These are phyloP conservation scores for Fusarium longipes DNA, from an alignment of 2,329 filamentous ascomycete species.

Conservation along the genomic window DNA sequence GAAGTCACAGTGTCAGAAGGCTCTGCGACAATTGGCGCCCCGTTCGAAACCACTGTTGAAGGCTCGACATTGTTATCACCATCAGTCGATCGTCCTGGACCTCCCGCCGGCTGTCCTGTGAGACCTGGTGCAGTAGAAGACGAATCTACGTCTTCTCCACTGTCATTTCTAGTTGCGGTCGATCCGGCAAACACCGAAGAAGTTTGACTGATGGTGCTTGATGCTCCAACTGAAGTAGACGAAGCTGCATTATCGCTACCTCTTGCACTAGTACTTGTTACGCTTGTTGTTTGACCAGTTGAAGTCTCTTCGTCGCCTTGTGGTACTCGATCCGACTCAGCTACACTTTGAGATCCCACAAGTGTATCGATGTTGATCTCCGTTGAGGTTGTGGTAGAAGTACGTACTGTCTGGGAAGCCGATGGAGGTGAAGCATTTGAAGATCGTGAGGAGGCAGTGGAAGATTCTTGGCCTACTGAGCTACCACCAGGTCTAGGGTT, in stretches of 20 bases:
- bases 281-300: background rate
- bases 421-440: background rate
- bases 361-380: background rate
- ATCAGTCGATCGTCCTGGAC: background rate
- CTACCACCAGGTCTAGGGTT: background rate
- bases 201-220: background rate
- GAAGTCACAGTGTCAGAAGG: background rate
- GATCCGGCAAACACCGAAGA: background rate
- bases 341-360: conserved; percentile 7
- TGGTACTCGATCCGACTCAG: conserved; percentile 1
- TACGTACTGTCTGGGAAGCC: rapidly evolving
- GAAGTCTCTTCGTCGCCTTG: background rate
- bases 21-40: background rate
- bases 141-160: background rate
- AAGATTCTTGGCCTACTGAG: background rate
- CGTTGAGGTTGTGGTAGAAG: background rate
- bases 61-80: background rate
- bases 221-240: background rate
- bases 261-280: too few species aligned
- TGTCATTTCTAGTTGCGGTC: background rate
- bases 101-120: conserved; percentile 10
- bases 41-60: background rate
- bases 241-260: rapidly evolving
- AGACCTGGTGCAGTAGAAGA: background rate
- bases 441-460: background rate